These are phyloP conservation scores for Hibiscus mutabilis DNA, from an alignment of 345 rosid genomes.

Conservation along the genomic window DNA sequence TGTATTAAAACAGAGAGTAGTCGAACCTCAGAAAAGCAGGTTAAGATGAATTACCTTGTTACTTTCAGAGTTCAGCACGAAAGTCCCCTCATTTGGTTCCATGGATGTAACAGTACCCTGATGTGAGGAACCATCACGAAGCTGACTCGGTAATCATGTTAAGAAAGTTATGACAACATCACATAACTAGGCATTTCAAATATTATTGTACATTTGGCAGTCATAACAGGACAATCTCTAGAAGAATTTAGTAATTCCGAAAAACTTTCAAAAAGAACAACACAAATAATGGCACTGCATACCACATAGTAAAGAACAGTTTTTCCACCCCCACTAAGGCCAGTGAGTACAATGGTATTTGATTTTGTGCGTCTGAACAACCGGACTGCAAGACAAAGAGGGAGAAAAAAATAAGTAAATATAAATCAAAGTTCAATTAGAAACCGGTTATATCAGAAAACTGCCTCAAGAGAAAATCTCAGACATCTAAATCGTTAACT, in stretches of 20 bases:
- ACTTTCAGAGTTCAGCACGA: conserved; percentile 58
- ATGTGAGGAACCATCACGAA: conserved; percentile 82
- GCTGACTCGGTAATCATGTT: conserved; percentile 41
- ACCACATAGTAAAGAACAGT: conserved; percentile 79
- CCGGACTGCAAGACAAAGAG: conserved; percentile 35
- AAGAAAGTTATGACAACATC: conserved; percentile 8
- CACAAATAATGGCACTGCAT: conserved; percentile 13
- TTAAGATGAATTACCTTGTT: conserved; percentile 40
- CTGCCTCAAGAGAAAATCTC: not conserved
- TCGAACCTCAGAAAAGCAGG: conserved; percentile 4
- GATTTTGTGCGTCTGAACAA: conserved; percentile 49
- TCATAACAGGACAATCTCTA: not conserved
- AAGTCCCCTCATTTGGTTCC: conserved; percentile 92
- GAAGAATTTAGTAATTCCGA: not conserved
- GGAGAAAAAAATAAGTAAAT: not conserved
- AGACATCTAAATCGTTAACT: not conserved
- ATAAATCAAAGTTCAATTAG: not conserved
- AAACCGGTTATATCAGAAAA: not conserved
- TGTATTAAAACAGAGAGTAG: not conserved
- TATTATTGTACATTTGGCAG: not conserved
- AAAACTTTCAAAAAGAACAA: conserved; percentile 9
- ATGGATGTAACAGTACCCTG: conserved; percentile 88
- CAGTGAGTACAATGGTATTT: conserved; percentile 66
- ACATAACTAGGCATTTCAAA: not conserved
- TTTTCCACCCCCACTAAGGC: conserved; percentile 83